Conservation (phyloP, 257 asterid genomes). For the Gardenia jasminoides region DNA sequence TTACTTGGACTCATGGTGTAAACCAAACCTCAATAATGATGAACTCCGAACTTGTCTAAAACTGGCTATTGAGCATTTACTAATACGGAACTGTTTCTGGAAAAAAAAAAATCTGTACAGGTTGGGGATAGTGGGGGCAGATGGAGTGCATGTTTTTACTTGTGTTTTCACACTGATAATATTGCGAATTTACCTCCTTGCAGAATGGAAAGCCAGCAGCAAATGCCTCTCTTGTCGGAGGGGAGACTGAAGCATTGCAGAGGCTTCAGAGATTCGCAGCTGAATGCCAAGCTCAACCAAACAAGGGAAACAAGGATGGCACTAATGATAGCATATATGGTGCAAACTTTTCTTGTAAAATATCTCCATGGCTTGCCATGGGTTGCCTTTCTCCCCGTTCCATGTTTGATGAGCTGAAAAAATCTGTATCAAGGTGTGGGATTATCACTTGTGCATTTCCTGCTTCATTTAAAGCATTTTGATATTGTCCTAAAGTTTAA, state of each 20-base stretch:
- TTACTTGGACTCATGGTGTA: background rate
- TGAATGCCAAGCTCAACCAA: conserved; percentile 70
- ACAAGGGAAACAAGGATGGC: conserved; percentile 52
- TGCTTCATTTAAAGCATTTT: background rate
- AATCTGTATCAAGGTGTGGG: conserved; percentile 65
- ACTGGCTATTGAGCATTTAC: background rate
- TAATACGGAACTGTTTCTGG: background rate
- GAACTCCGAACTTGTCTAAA: background rate
- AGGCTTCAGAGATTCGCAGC: conserved; percentile 72
- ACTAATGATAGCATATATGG: conserved; percentile 73
- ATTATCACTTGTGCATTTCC: background rate
- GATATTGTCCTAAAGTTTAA: background rate
- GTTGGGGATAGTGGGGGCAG: background rate
- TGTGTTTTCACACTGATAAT: background rate
- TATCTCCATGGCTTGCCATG: conserved; percentile 98
- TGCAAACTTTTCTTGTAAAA: conserved; percentile 92
- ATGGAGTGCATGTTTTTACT: background rate
- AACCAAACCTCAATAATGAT: background rate
- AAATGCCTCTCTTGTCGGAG: conserved; percentile 79
- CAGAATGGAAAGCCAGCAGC: conserved; percentile 69
- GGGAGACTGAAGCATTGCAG: conserved; percentile 91
- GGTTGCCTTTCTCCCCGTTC: conserved; percentile 99
- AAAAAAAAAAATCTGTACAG: background rate
- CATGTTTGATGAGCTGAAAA: conserved; percentile 91
- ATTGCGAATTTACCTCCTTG: conserved; percentile 4